A percentile compares a stretch with the other conserved stretches of the same genome.
Conservation (phyloP, 2,329 filamentous ascomycete species). For the Endoconidiophora laricicola region DNA sequence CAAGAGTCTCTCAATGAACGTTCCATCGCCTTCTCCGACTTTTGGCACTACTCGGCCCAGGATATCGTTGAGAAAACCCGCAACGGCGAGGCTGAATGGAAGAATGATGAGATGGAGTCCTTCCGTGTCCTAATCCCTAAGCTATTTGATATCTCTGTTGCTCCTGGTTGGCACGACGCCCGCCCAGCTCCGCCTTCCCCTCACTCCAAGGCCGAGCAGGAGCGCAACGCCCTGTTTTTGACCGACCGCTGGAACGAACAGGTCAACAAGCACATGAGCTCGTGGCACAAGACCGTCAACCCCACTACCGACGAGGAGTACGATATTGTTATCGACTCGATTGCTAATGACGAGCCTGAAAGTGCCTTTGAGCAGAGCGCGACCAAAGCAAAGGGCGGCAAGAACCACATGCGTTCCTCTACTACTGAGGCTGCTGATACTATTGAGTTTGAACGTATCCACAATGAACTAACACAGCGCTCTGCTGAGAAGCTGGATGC, state of each 20-base stretch:
- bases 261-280: constrained; percentile 24
- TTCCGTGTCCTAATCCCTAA: constrained; percentile 37
- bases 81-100: constrained; percentile 17
- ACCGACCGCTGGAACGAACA: constrained; percentile 33
- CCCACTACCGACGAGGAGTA: constrained; percentile 14
- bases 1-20: constrained; percentile 24
- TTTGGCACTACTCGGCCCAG: constrained; percentile 20
- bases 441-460: neutral
- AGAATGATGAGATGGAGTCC: constrained; percentile 19
- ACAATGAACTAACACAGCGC: constrained; percentile 3
- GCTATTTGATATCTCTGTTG: constrained; percentile 35
- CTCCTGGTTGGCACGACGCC: constrained; percentile 33
- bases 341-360: neutral
- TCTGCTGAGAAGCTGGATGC: constrained; percentile 5
- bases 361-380: neutral
- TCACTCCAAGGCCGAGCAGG: constrained; percentile 32
- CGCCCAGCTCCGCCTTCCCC: constrained; percentile 27
- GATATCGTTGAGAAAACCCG: constrained; percentile 18
- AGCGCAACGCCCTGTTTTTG: constrained; percentile 36
- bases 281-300: constrained; percentile 26
- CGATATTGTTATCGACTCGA: constrained; percentile 2
- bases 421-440: neutral
- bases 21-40: constrained; percentile 31
- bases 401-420: neutral
- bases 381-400: neutral